Evolutionary conservation across 1,284 basidiomycete genomes (phyloP).

Genomic region (Jaminaea rosea): DNA sequence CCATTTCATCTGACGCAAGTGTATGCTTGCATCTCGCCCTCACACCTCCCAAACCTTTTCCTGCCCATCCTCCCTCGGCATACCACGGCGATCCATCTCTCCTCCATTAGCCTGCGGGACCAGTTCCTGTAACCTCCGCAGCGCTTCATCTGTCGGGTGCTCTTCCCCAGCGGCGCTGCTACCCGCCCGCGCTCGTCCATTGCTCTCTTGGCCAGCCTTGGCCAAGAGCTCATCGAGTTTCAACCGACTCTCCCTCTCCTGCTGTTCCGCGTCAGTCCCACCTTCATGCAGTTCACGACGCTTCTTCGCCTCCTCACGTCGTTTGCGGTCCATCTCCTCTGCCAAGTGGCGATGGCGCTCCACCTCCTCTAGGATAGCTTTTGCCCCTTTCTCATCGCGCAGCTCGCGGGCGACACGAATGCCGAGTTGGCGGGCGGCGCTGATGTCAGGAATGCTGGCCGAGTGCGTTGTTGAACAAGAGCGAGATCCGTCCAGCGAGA

Average conservation of each 20-base stretch:
- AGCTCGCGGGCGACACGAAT: conserved; percentile 33
- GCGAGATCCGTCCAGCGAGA: conserved; percentile 40
- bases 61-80: conserved; percentile 40
- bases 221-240: background rate
- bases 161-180: conserved; percentile 15
- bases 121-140: conserved; percentile 4
- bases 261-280: background rate
- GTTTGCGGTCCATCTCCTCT: conserved; percentile 32
- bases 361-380: conserved; percentile 42
- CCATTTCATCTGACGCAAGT: too few species aligned
- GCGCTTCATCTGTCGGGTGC: background rate
- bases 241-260: background rate
- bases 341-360: conserved; percentile 42
- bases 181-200: conserved; percentile 16
- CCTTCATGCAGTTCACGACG: conserved; percentile 5
- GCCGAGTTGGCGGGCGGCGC: conserved; percentile 35
- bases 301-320: conserved; percentile 13
- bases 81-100: conserved; percentile 34
- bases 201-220: conserved; percentile 10
- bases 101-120: conserved; percentile 1
- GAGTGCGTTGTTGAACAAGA: conserved; percentile 21
- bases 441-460: conserved; percentile 16
- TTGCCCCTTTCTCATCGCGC: conserved; percentile 28
- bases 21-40: too few species aligned
- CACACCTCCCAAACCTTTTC: conserved; percentile 45